Conservation (phyloP, 805 yeast species). For the Starmerella lactis-condensi region DNA sequence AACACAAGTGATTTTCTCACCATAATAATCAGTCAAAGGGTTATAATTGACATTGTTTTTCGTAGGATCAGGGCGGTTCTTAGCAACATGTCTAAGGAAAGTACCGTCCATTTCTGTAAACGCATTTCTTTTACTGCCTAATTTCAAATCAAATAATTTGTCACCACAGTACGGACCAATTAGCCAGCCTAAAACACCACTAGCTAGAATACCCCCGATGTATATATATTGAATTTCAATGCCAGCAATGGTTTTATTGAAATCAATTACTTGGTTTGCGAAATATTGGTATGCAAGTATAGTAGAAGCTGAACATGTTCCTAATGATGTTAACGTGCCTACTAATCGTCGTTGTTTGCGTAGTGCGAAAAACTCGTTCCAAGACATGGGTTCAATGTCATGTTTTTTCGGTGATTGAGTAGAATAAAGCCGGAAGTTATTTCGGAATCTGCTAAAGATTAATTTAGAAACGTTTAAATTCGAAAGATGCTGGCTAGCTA, state of each 20-base stretch:
- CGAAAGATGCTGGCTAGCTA: too few species aligned
- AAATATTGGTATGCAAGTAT: slow-evolving; percentile 53
- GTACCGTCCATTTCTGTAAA: slow-evolving; percentile 40
- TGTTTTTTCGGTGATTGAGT: not conserved
- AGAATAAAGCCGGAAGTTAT: too few species aligned
- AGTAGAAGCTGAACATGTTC: slow-evolving; percentile 51
- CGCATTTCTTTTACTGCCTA: slow-evolving; percentile 17
- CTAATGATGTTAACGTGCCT: slow-evolving; percentile 46
- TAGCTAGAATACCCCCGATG: slow-evolving; percentile 51
- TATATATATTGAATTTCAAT: slow-evolving; percentile 73
- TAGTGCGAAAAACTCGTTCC: slow-evolving; percentile 66
- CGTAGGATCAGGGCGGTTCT: slow-evolving; percentile 79
- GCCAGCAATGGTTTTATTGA: slow-evolving; percentile 70
- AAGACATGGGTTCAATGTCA: slow-evolving; percentile 22
- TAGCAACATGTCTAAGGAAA: slow-evolving; percentile 54
- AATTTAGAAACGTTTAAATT: too few species aligned
- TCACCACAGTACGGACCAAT: slow-evolving; percentile 72
- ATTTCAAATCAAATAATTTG: slow-evolving; percentile 33
- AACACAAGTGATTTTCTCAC: slow-evolving; percentile 79
- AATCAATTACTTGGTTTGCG: slow-evolving; percentile 69
- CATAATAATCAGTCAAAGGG: slow-evolving; percentile 97
- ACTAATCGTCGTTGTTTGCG: slow-evolving; percentile 58
- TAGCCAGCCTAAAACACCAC: slow-evolving; percentile 61
- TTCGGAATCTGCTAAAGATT: too few species aligned
- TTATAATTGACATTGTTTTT: slow-evolving; percentile 58